Percentiles rank a stretch among this genome's conserved stretches.
These are phyloP conservation scores for Neoascochyta sp. DNA, from an alignment of 2,329 filamentous ascomycete species.

Conservation along the genomic window DNA sequence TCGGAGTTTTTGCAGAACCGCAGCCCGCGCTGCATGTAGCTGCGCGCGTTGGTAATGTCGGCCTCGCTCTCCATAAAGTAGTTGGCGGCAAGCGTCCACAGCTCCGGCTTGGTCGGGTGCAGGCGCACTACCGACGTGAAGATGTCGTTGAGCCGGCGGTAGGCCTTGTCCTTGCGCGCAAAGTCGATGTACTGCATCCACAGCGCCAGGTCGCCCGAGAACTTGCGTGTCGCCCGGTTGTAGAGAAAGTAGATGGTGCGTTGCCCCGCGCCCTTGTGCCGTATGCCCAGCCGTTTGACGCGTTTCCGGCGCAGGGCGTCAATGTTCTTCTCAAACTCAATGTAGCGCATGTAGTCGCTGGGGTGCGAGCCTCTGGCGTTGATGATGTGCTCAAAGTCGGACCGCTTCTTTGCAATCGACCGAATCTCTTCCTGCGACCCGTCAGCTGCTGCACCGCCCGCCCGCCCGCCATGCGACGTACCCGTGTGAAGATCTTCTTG, in stretches of 20 bases:
- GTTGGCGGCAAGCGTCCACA: constrained; percentile 83
- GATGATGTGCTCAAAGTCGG: constrained; percentile 87
- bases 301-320: constrained; percentile 79
- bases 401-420: constrained; percentile 83
- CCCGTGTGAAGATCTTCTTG: constrained; percentile 84
- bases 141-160: constrained; percentile 58
- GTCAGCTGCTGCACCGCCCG: constrained; percentile 4
- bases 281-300: constrained; percentile 74
- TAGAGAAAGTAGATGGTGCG: constrained; percentile 84
- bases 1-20: constrained; percentile 78
- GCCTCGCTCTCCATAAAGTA: constrained; percentile 72
- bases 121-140: constrained; percentile 71
- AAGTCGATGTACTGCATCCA: constrained; percentile 92
- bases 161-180: constrained; percentile 62
- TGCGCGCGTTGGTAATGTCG: constrained; percentile 81
- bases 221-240: constrained; percentile 78
- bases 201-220: constrained; percentile 73
- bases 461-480: constrained; percentile 35
- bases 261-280: constrained; percentile 67
- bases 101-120: constrained; percentile 74
- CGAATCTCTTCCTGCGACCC: constrained; percentile 73
- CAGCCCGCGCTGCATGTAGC: constrained; percentile 83
- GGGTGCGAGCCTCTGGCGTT: constrained; percentile 71
- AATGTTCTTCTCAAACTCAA: constrained; percentile 63
- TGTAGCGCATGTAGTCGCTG: constrained; percentile 79